These are phyloP conservation scores for Candida nonsorbophila DNA, from an alignment of 805 yeast species.

Conservation along the genomic window DNA sequence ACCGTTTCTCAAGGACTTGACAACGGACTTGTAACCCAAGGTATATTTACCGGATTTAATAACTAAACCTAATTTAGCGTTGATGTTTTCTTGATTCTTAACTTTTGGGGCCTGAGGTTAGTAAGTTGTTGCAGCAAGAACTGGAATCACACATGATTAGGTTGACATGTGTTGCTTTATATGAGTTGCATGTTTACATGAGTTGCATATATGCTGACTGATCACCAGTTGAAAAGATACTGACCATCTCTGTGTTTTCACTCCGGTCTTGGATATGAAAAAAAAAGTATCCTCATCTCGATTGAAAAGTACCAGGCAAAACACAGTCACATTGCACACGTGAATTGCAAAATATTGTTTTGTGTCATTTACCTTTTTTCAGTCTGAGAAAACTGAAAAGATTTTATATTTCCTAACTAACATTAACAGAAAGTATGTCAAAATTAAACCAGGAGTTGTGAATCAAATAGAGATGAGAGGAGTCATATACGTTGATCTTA, in stretches of 20 bases:
- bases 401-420: too few relatives aligned
- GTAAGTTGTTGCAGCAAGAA: too few relatives aligned
- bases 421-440: background rate
- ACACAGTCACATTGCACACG: constrained; percentile 8
- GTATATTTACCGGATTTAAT: constrained; percentile 99
- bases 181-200: too few relatives aligned
- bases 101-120: constrained; percentile 82
- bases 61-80: constrained; percentile 96
- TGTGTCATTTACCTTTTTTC: background rate
- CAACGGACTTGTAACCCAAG: constrained; percentile 98
- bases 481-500: too few relatives aligned
- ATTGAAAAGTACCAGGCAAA: background rate
- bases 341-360: constrained; percentile 1
- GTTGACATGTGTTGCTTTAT: too few relatives aligned
- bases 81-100: constrained; percentile 90
- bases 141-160: too few relatives aligned
- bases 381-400: background rate
- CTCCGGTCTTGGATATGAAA: constrained; percentile 75
- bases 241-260: constrained; percentile 98
- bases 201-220: too few relatives aligned
- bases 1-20: constrained; percentile 97
- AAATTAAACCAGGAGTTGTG: background rate
- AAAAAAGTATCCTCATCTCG: constrained; percentile 1
- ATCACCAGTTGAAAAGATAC: constrained; percentile 45
- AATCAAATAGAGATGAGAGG: too few relatives aligned